Evolutionary conservation across 2,329 filamentous ascomycete species (phyloP), one percentile per base, ranked within the genome.

Genomic region (Onygenales sp.): DNA sequence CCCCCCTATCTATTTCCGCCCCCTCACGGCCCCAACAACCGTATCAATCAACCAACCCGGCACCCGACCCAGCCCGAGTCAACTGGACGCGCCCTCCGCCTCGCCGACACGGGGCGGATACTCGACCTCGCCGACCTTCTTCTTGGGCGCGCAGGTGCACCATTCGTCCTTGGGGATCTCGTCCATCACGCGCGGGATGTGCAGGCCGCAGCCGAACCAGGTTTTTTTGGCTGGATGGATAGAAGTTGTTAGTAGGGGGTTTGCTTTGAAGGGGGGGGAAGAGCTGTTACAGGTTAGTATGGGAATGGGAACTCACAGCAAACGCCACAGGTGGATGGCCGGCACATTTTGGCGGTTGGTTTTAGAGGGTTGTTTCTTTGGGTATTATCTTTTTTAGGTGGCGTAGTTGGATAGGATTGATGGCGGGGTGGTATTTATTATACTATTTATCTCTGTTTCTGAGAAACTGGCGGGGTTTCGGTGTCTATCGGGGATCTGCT

Each of bases 131-230:
- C 75, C 72, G 48, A 72, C 71, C 61, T 77, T 74, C 55, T 78
- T 71, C 60, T 76, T 77, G 7, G 78, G 78, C 51, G 71, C 70
- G 64, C 81, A 84, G 42, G 69, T 73, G 66, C 81, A 84, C 68
- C 79, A 74, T 47, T 81, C 67, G 5, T 71, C 66, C 14, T 71
- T 67, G 2, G 77, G 72, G 21, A 83, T 66, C 7, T 63, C 61
- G 60, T 78, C 73, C 73, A 84, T 78, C 51, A 83, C 79, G 2
- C 64, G 60, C 2, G 77, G 67, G 51, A 80, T 65, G 65, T 81
- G 75, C 53, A 65, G 66, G 48, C 76, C 76, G 62, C 78, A 80
- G 53, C 77, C 78, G 65, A 69, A 73, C 78, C 78, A 81, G 11
- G 77, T 76, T 36, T 68, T 59, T 57, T 79, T 79, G 49, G 75